Evolutionary conservation across 805 yeast species (phyloP), one percentile per base, ranked within the genome.

Genomic region (Candida ipomoeae): DNA sequence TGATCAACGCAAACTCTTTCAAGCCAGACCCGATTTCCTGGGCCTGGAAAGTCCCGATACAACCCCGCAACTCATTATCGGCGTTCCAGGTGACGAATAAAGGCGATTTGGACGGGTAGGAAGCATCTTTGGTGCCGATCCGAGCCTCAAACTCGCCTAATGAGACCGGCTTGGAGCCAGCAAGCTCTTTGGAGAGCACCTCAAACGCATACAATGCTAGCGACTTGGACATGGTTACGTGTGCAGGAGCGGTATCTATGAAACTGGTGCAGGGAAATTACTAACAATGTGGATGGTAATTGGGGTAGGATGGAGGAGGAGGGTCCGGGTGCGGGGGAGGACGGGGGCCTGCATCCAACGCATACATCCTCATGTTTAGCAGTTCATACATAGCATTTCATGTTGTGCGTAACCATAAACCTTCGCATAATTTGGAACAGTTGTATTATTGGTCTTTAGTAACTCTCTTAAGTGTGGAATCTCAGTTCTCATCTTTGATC

Each of bases 11-110:
- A 62, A 84, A 92, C 36, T 75, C 73, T 20, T 70, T 64, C 3
- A 90, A 75, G 0, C 94, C 96, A 1, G 61, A 46, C 15, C 77
- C 82, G 2, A 87, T 57, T 0, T 77, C 73, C 49, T 78, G 64
- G 14, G 78, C 68, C 17, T 75, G 70, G 64, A 94, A 94, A 0
- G 96, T 91, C 1, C 99, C 99, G 48, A 92, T 94, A 62, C 99
- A 92, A 0, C 99, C 99, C 40, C 98, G 73, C 44, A 92, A 70
- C 13, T 71, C 68, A 23, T 67, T 64, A 46, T 58, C 55, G 50
- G 78, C 75, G 58, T 82, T 84, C 96, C 97, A 94, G 0, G 98
- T 94, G 32, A 92, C 86, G 69, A 94, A 94, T 26, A 92, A 68
- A 0, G 98, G 94, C 0, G 59, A 56, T 2, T 45, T 39, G 1